phyloP scores from a whole-genome alignment of 148 eudicot genomes.

The Dianthus caryophyllus region DNA sequence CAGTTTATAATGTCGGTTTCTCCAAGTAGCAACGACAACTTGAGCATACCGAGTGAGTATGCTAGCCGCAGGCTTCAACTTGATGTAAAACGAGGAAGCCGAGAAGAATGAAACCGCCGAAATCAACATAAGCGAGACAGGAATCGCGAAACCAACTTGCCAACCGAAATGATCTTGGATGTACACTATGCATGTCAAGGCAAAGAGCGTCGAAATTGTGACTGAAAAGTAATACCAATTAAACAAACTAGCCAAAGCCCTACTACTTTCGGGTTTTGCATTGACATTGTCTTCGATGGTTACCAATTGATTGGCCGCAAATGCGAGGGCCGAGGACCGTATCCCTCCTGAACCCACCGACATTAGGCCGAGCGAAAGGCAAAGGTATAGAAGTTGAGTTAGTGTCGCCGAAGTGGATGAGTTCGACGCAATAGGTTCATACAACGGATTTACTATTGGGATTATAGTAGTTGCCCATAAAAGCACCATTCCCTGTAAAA shows the following conservation, averaged over 20 bases:
- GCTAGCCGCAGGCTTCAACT: constrained; percentile 27
- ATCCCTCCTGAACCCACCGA: constrained; percentile 29
- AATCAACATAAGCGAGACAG: constrained; percentile 31
- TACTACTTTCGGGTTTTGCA: neutral
- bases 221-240: constrained; percentile 38
- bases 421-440: neutral
- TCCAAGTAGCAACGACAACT: constrained; percentile 31
- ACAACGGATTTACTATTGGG: constrained; percentile 27
- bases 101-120: constrained; percentile 27
- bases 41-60: constrained; percentile 29
- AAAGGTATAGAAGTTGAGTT: constrained; percentile 25
- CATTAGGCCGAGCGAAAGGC: constrained; percentile 23
- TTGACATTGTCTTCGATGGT: neutral
- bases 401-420: constrained; percentile 14
- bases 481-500: constrained; percentile 24
- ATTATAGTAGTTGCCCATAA: constrained; percentile 27
- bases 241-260: constrained; percentile 29
- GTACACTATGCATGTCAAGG: constrained; percentile 36
- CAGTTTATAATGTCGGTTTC: constrained; percentile 21
- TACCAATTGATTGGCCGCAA: constrained; percentile 27
- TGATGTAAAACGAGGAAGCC: constrained; percentile 37
- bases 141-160: constrained; percentile 40
- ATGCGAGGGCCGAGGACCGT: constrained; percentile 33
- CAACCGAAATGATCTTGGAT: constrained; percentile 48
- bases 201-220: constrained; percentile 27